Evolutionary conservation across 768 basidiomycete species (phyloP), one percentile per base, ranked within the genome.

Genomic region (Mycena galericulata): DNA sequence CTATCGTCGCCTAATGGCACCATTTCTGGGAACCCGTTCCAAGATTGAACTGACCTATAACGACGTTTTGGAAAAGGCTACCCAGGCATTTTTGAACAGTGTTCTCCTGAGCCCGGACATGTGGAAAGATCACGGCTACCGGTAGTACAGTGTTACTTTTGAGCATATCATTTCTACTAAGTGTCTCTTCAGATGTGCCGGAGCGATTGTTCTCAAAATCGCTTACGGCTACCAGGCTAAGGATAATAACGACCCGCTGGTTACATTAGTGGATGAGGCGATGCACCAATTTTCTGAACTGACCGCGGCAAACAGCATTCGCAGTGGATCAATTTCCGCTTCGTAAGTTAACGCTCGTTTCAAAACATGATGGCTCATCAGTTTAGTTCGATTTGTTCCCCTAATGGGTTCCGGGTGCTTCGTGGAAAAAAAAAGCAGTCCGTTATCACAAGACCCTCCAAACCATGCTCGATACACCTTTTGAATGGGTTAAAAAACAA

Each of bases 401-500:
- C 53, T n/a, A 41, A 17, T 80, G 81, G 79, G 65, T 82, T 26
- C 81, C 81, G 0, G 79, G 79, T 27, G 22, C 34, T 7, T 36
- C 34, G 34, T 82, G 75, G 71, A 78, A 78, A 54, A 53, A 63
- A 18, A 66, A 75, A 41, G 75, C 70, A 0, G 14, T n/a, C 2
- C 50, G 46, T 11, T 73, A 68, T 22, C 67, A 68, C 34, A 41
- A 67, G 1, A 54, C 70, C 7, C 65, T 76, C 6, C 40, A 64
- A n/a, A 53, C 38, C 14, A 75, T 75, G 71, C 38, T 74, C 20
- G 55, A 73, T 51, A 47, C 64, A 3, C 78, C 77, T 0, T 77
- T 75, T 64, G 70, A 77, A 24, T 81, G 80, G 38, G 79, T 80
- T 53, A 80, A 80, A 67, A 75, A 80, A 49, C 82, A 84, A 55